phyloP scores from a whole-genome alignment of 371 early-diverging fungal species.

The Mortierella sp. region DNA sequence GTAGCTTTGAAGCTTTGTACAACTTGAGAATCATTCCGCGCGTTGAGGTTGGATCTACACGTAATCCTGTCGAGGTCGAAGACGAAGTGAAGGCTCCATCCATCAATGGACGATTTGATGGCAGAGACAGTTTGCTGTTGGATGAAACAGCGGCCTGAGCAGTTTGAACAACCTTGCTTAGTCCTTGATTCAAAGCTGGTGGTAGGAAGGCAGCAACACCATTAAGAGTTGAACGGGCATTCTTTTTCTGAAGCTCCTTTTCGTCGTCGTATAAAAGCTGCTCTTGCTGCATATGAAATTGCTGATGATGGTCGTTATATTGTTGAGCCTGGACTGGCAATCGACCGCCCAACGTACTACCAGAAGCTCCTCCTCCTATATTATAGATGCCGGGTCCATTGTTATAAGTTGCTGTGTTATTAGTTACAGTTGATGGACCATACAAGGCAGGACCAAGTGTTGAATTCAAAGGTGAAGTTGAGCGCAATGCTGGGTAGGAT shows the following conservation, averaged over 20 bases:
- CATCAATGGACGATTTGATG: slow-evolving; percentile 28
- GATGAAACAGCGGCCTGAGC: slow-evolving; percentile 35
- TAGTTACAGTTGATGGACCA: slow-evolving; percentile 7
- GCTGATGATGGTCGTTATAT: slow-evolving; percentile 20
- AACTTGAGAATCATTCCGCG: slow-evolving; percentile 29
- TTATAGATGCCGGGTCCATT: slow-evolving; percentile 31
- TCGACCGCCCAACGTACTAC: slow-evolving; percentile 20
- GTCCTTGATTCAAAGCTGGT: slow-evolving; percentile 44
- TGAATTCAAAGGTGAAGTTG: slow-evolving; percentile 41
- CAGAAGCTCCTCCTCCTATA: slow-evolving; percentile 23
- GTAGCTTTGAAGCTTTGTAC: slow-evolving; percentile 58
- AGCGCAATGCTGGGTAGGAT: slow-evolving; percentile 37
- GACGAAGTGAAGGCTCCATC: slow-evolving; percentile 18
- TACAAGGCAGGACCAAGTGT: slow-evolving; percentile 35
- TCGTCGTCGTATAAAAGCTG: slow-evolving; percentile 37
- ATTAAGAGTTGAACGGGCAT: slow-evolving; percentile 42
- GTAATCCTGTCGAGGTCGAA: slow-evolving; percentile 8
- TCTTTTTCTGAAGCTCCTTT: slow-evolving; percentile 44
- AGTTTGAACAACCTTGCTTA: slow-evolving; percentile 42
- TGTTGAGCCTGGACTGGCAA: slow-evolving; percentile 30
- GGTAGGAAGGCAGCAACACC: slow-evolving; percentile 38
- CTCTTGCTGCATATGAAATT: slow-evolving; percentile 24
- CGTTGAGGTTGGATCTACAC: slow-evolving; percentile 20
- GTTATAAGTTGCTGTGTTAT: slow-evolving; percentile 15
- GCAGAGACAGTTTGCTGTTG: slow-evolving; percentile 33